Conservation (phyloP, 345 rosid species). For the Arabidopsis thaliana region TAIR10.1 NC_003075.7:10457501-10458000, state of each 20-base stretch:
- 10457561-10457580: constrained; percentile 38
- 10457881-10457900: constrained; percentile 48
- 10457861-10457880: constrained; percentile 47
- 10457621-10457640: constrained; percentile 62
- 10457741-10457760: constrained; percentile 50
- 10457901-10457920: constrained; percentile 53
- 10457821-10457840: constrained; percentile 28
- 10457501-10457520: constrained; percentile 60
- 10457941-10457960: not conserved
- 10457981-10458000: constrained; percentile 43
- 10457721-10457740: constrained; percentile 51
- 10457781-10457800: constrained; percentile 48
- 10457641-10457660: constrained; percentile 48
- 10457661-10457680: constrained; percentile 44
- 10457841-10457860: constrained; percentile 56
- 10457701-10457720: constrained; percentile 41
- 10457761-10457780: constrained; percentile 50
- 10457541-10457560: constrained; percentile 52
- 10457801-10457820: constrained; percentile 45
- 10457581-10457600: constrained; percentile 38
- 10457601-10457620: constrained; percentile 54
- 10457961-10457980: constrained; percentile 2
- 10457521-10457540: constrained; percentile 52
- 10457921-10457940: constrained; percentile 66
- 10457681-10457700: constrained; percentile 56